Base-by-base conservation (phyloP, 805 yeast species). In the Candida railenensis region DNA sequence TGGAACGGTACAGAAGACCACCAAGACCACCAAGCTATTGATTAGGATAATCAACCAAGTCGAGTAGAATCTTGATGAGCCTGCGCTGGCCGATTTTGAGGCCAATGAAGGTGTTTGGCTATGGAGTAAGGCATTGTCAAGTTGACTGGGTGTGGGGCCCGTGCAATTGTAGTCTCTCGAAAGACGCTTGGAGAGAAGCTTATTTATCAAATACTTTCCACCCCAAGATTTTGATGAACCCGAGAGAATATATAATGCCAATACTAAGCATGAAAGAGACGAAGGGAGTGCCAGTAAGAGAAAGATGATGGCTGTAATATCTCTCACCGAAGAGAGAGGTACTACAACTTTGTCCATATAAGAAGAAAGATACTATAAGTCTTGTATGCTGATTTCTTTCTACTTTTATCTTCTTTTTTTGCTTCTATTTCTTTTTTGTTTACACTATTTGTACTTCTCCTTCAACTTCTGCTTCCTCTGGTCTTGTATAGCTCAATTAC, bases 231-330 rank as follows among this genome's bases (percentile, higher is more conserved):
- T 62, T 36, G 65, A 59, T 3, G 69, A 58, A 12, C 67, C 66
- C 47, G 63, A 58, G 20, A 65, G 49, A 9, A 54, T 49, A 46
- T 61, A 64, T 4, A 59, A 44, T 9, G 53, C 37, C 30, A 64
- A 53, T 16, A 62, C 51, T 14, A 56, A 28, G 42, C 65, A 53
- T 19, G 66, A 60, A 22, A 58, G 33, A 42, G 56, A 37, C 43
- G 55, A 61, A 9, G 74, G 72, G 18, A 67, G 48, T 19, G 56
- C 49, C 37, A 60, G 54, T 11, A 67, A 44, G n/a, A 67, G 47
- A 49, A 66, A 60, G 5, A 63, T 57, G 34, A 67, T 51, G 22
- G 73, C 63, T 34, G 67, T 52, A 14, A 67, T 58, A 45, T 69
- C 74, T 42, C 67, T 52, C 44, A 61, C 41, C 5, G 68, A 56